Conservation (phyloP, 371 early-diverging fungal genomes). For the Actinomortierella wolfii region DNA sequence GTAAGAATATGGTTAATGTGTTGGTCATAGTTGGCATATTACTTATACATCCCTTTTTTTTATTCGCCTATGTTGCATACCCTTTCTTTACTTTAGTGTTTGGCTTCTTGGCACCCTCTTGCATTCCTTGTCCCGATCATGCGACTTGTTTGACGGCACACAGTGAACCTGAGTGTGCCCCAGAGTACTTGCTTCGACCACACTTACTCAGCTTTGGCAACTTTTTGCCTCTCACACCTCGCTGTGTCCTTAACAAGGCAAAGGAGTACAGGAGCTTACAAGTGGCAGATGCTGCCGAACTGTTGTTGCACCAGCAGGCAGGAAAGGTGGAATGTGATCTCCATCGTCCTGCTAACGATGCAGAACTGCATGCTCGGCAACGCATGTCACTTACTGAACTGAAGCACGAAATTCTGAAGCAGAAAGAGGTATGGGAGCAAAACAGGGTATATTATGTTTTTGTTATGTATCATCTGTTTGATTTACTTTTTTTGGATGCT, state of each 20-base stretch:
- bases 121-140: constrained; percentile 45
- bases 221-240: constrained; percentile 23
- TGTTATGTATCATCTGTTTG: background rate
- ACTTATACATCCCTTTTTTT: too few species aligned
- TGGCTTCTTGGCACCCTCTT: constrained; percentile 6
- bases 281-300: constrained; percentile 35
- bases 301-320: constrained; percentile 23
- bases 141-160: constrained; percentile 27
- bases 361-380: constrained; percentile 11
- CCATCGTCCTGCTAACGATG: background rate
- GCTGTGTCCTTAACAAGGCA: constrained; percentile 36
- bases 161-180: constrained; percentile 25
- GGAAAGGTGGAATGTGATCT: constrained; percentile 30
- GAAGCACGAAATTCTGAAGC: constrained; percentile 3
- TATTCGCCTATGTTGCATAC: too few species aligned
- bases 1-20: too few species aligned
- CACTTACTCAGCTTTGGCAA: constrained; percentile 40
- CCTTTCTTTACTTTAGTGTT: constrained; percentile 5
- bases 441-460: background rate
- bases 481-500: constrained; percentile 3
- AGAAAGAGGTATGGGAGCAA: constrained; percentile 19
- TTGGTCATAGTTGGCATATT: too few species aligned
- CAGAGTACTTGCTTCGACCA: constrained; percentile 35
- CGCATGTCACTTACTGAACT: constrained; percentile 12
- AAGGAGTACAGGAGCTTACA: constrained; percentile 36